Conservation (phyloP, 345 rosid genomes). For the Adansonia digitata region DNA sequence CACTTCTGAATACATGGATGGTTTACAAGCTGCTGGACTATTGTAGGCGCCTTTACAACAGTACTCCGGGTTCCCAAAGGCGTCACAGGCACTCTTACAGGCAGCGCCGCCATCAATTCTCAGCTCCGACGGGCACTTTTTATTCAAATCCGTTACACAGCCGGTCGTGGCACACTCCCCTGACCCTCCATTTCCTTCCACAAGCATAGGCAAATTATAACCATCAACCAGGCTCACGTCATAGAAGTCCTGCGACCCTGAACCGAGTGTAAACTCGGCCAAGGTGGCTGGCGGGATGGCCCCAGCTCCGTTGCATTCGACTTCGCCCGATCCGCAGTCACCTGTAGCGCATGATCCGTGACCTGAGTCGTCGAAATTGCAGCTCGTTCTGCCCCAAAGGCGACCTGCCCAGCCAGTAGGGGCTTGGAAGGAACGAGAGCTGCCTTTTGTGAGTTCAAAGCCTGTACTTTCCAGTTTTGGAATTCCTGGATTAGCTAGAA, state of each 20-base stretch:
- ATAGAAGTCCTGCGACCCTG: background rate
- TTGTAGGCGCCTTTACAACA: background rate
- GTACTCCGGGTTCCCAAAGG: background rate
- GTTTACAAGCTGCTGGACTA: background rate
- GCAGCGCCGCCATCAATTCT: background rate
- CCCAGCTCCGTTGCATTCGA: background rate
- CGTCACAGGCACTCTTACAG: background rate
- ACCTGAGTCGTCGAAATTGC: background rate
- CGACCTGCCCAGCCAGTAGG: background rate
- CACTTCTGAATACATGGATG: background rate
- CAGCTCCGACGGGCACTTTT: background rate
- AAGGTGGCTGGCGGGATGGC: background rate
- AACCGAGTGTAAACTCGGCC: background rate
- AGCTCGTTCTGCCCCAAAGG: background rate
- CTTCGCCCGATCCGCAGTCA: background rate
- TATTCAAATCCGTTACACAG: background rate
- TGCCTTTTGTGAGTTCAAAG: background rate
- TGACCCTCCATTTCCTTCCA: background rate
- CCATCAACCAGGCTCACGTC: background rate
- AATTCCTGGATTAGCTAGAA: background rate
- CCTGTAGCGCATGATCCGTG: background rate
- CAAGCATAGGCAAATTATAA: background rate
- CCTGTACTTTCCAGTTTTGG: background rate
- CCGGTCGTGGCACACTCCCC: background rate
- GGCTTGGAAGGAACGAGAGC: background rate